phyloP scores from a whole-genome alignment of 495 filamentous ascomycete genomes.

The Coniosporium apollinis region DNA sequence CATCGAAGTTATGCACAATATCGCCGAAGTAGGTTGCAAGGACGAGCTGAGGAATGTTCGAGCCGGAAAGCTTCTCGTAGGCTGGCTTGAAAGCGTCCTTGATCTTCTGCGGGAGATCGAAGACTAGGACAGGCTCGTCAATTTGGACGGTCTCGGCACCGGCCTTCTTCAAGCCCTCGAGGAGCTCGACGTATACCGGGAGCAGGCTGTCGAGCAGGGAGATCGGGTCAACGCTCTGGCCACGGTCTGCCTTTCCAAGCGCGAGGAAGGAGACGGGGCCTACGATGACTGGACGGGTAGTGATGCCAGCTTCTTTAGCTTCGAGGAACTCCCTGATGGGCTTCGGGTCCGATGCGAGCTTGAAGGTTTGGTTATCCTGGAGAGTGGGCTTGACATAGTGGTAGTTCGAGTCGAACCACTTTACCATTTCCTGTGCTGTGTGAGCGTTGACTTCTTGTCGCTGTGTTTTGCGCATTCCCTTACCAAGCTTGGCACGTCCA shows the following conservation, averaged over 20 bases:
- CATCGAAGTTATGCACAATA: slow-evolving; percentile 94
- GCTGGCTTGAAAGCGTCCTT: slow-evolving; percentile 97
- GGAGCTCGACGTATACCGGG: slow-evolving; percentile 80
- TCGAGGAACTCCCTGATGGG: slow-evolving; percentile 85
- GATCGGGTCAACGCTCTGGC: slow-evolving; percentile 79
- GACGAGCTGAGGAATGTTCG: slow-evolving; percentile 60
- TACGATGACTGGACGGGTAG: slow-evolving; percentile 82
- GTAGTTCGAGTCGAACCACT: slow-evolving; percentile 99
- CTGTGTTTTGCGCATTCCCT: slow-evolving; percentile 2
- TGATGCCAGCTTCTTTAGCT: slow-evolving; percentile 89
- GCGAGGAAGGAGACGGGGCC: slow-evolving; percentile 93
- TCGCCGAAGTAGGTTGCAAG: slow-evolving; percentile 98
- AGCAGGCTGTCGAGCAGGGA: slow-evolving; percentile 78
- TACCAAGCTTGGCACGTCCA: slow-evolving; percentile 80
- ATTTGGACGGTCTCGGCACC: slow-evolving; percentile 94
- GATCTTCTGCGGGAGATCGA: slow-evolving; percentile 68
- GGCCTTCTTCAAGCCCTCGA: slow-evolving; percentile 80
- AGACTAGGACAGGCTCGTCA: slow-evolving; percentile 91
- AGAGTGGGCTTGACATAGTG: slow-evolving; percentile 99
- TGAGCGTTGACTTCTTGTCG: slow-evolving; percentile 7
- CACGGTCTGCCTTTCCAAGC: slow-evolving; percentile 94
- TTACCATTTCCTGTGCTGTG: slow-evolving; percentile 73
- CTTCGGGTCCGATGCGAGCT: slow-evolving; percentile 73
- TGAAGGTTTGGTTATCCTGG: slow-evolving; percentile 89
- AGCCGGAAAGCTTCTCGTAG: slow-evolving; percentile 75